Base-by-base conservation (phyloP, 352 stramenopile genomes). In the Globisporangium splendens region DNA sequence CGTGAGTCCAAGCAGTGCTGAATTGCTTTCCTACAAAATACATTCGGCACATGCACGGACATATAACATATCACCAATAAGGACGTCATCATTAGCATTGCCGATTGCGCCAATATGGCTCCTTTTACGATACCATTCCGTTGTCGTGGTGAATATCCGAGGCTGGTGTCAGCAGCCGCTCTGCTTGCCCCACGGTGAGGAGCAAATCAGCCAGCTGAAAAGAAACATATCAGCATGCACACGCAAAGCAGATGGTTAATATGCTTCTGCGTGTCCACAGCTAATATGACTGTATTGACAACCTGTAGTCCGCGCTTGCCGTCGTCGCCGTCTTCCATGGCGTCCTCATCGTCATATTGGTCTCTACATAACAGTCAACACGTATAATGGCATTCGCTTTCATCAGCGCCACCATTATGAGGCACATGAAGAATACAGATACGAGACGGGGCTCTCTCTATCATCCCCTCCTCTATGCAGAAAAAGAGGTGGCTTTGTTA, bases 151-250 rank as follows among this genome's bases (percentile, higher is more conserved):
- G 28, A 35, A 42, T 6, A 31, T 15, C 22, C 14, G 18, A 22
- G 48, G 50, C 11, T 20, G 38, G n/a, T 22, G 35, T 56, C n/a
- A 79, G 46, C 4, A 79, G 48, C 2, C 65, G 68, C 46, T 79
- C 65, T 3, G 59, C 54, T 28, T 76, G 68, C 8, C 65, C 71
- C 1, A 70, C 50, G 0, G 68, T 66, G 48, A 79, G 46, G 31
- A 79, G 46, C 24, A 76, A 35, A 59, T 76, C 65, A 8, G 65
- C 68, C 3, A 67, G 28, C 56, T 63, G 14, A 14, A 41, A 15
- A 28, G 20, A 41, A 44, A 12, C 24, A 24, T 21, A 43, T 5
- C 8, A 31, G 28, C n/a, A 15, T 15, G 10, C 6, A 11, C 21
- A 15, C 20, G 22, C 11, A 55, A 46, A 35, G 28, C 22, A 10